Percentiles rank a stretch among this genome's conserved stretches.
Evolutionary conservation across 331 rosid genomes (phyloP).

Genomic region (Quercus lobata): DNA sequence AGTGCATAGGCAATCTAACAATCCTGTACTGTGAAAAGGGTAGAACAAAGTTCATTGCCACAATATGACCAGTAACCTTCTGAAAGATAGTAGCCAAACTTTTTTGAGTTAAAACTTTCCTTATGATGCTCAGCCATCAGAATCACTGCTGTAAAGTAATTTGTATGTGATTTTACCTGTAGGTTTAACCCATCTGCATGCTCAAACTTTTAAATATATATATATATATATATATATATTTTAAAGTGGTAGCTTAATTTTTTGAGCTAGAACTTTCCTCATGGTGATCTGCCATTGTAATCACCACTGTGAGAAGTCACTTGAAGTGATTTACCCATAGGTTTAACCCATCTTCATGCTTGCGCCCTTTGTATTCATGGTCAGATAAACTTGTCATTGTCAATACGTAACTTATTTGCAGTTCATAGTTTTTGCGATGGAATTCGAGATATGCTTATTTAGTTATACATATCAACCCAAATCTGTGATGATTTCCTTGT

Average conservation of each 20-base stretch:
- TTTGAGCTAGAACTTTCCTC: too few species aligned
- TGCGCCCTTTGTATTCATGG: not conserved
- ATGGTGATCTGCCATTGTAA: too few species aligned
- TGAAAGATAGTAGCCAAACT: not conserved
- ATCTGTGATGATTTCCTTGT: conserved; percentile 6
- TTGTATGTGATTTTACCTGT: not conserved
- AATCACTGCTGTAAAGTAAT: not conserved
- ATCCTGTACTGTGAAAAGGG: not conserved
- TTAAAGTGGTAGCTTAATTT: not conserved
- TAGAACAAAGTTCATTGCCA: not conserved
- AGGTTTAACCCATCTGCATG: not conserved
- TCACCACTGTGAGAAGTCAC: not conserved
- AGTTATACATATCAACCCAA: not conserved
- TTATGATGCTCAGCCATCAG: not conserved
- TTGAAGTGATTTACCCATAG: not conserved
- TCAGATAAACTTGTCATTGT: not conserved
- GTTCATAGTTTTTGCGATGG: not conserved
- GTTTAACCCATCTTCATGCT: not conserved
- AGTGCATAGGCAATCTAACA: too few species aligned
- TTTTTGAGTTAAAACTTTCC: not conserved
- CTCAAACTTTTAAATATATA: not conserved
- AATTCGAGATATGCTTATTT: not conserved
- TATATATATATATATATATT: too few species aligned
- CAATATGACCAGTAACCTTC: not conserved
- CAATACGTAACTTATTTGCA: not conserved